Base-by-base conservation (phyloP, 371 early-diverging fungal species). In the Mucor sp. region DNA sequence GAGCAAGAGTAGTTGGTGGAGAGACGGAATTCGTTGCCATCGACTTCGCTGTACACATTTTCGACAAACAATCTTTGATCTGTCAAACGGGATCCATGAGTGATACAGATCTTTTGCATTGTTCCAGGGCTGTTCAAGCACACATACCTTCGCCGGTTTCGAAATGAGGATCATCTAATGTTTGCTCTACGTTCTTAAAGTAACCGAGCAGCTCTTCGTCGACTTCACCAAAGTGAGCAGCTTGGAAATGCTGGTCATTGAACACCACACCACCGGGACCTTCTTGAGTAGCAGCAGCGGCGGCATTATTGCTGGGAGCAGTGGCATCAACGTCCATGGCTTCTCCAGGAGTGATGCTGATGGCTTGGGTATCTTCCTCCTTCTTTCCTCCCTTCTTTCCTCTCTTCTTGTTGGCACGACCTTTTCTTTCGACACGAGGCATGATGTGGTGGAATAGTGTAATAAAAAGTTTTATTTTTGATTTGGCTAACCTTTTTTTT, bases 1-100 rank as follows among this genome's bases (percentile, higher is more conserved):
- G 94, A 92, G 71, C 92, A 88, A n/a, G 88, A 88, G 41, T 90
- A 88, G 66, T 94, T 93, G 0, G 90, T 87, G 0, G 92, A 88
- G 17, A 95, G 70, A 28, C 86, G 75, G 39, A 91, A 71, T 69
- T 94, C 94, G 62, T 91, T 89, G 60, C 88, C 90, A 37, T 91
- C 87, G 14, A 94, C 85, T 78, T 94, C 95, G 19, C 71, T 74
- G 64, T 89, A 95, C 3, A 93, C 91, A 74, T 91, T 93, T 48
- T 85, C 81, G 60, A 95, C 80, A 73, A 95, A 90, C 25, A 91
- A 71, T 19, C 88, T 80, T 58, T 84, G 88, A 59, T 93, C 93
- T 88, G 72, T 58, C 19, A 62, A 63, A 14, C 37, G 19, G 19
- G 39, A 19, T 41, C 7, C 35, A 30, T 39, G n/a, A 23, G 35